Evolutionary conservation across 805 yeast genomes (phyloP).

Genomic region (Sugiyamaella chiloensis): DNA sequence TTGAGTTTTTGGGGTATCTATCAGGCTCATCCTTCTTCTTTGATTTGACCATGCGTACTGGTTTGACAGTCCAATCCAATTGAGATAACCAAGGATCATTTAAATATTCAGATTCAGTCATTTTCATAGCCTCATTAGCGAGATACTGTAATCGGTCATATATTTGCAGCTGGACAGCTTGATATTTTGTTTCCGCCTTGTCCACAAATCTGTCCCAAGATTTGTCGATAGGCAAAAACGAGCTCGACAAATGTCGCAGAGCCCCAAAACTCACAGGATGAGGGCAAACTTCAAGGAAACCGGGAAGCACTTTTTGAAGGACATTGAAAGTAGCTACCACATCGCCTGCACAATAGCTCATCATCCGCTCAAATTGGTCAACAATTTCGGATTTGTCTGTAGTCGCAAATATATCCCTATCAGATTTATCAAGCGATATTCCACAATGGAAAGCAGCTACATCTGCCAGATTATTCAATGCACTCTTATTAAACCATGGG

Average conservation of each 20-base stretch:
- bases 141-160: conserved; percentile 55
- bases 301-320: conserved; percentile 64
- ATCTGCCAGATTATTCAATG: conserved; percentile 74
- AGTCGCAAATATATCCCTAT: conserved; percentile 61
- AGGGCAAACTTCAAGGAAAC: conserved; percentile 65
- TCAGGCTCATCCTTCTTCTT: conserved; percentile 52
- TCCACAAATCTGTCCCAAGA: conserved; percentile 72
- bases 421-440: conserved; percentile 59
- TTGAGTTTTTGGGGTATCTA: conserved; percentile 55
- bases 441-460: conserved; percentile 79
- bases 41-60: conserved; percentile 58
- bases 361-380: conserved; percentile 55
- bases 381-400: conserved; percentile 52
- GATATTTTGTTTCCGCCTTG: conserved; percentile 64
- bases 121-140: conserved; percentile 54
- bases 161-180: conserved; percentile 53
- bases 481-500: conserved; percentile 81
- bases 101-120: conserved; percentile 40
- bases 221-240: conserved; percentile 73
- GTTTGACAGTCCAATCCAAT: conserved; percentile 77
- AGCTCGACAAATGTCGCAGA: conserved; percentile 64
- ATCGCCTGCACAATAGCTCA: conserved; percentile 83
- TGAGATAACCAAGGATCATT: conserved; percentile 89
- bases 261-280: conserved; percentile 96
- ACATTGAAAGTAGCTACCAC: conserved; percentile 73